These are phyloP conservation scores for Triticum timopheevii DNA, from an alignment of 176 grass and related monocot genomes.

Conservation along the genomic window DNA sequence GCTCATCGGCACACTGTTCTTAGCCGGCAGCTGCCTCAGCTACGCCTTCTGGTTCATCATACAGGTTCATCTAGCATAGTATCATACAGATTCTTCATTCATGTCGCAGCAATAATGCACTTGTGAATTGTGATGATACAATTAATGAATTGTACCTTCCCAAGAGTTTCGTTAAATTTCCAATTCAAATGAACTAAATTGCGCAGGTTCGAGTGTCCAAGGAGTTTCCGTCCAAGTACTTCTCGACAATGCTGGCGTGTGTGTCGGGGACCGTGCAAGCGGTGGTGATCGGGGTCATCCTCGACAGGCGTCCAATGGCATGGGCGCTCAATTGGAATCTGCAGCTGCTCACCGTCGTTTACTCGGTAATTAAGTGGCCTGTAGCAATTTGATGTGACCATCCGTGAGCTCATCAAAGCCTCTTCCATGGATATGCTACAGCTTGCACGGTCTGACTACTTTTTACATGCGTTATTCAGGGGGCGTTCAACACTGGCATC, in stretches of 20 bases:
- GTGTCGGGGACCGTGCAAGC: slow-evolving; percentile 21
- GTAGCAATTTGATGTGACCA: too few relatives aligned
- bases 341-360: slow-evolving; percentile 37
- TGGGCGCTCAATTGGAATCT: slow-evolving; percentile 46
- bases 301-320: not conserved
- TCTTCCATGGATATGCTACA: not conserved
- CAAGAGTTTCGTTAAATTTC: not conserved
- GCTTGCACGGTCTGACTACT: not conserved
- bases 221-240: slow-evolving; percentile 47
- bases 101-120: not conserved
- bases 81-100: not conserved
- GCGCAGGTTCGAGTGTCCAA: slow-evolving; percentile 15
- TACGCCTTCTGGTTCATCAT: slow-evolving; percentile 51
- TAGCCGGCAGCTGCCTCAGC: slow-evolving; percentile 32
- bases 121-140: not conserved
- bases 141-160: not conserved
- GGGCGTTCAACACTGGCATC: slow-evolving; percentile 39
- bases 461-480: not conserved
- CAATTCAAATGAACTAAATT: not conserved
- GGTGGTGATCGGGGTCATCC: not conserved
- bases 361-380: slow-evolving; percentile 20
- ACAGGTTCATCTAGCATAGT: slow-evolving; percentile 18
- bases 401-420: not conserved
- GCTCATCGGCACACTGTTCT: slow-evolving; percentile 27
- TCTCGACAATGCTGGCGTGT: slow-evolving; percentile 39